Evolutionary conservation across 805 yeast genomes (phyloP).

Genomic region (Lipomyces chichibuensis): DNA sequence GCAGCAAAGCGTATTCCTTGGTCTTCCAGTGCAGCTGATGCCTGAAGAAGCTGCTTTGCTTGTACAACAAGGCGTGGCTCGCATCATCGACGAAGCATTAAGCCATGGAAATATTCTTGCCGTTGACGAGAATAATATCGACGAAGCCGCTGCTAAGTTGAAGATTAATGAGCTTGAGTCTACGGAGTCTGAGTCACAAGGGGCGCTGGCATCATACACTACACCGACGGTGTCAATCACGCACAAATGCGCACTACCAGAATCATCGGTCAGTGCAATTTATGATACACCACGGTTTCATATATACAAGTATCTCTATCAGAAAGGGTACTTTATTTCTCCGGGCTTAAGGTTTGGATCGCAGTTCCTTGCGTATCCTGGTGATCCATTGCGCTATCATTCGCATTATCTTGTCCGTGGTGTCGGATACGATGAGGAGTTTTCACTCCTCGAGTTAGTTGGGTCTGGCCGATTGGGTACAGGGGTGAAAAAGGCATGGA

Average conservation of each 20-base stretch:
- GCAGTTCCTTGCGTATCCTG: conserved; percentile 85
- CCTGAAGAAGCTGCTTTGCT: conserved; percentile 76
- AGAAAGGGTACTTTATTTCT: conserved; percentile 57
- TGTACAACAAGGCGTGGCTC: conserved; percentile 42
- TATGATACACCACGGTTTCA: conserved; percentile 39
- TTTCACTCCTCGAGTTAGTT: conserved; percentile 62
- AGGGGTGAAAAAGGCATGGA: conserved; percentile 85
- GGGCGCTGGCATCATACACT: not conserved
- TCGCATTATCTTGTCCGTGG: conserved; percentile 77
- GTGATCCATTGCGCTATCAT: conserved; percentile 89
- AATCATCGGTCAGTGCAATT: conserved; percentile 8
- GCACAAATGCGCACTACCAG: not conserved
- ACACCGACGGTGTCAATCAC: conserved; percentile 14
- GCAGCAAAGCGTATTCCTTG: conserved; percentile 87
- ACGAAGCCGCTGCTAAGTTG: conserved; percentile 4
- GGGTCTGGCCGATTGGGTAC: conserved; percentile 93
- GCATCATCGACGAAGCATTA: conserved; percentile 50
- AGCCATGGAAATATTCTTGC: conserved; percentile 36
- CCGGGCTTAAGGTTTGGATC: conserved; percentile 96
- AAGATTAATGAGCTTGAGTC: conserved; percentile 9
- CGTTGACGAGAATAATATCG: conserved; percentile 3
- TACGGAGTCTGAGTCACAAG: not conserved
- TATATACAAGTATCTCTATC: conserved; percentile 50
- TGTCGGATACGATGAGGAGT: conserved; percentile 53
- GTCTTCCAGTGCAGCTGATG: conserved; percentile 75